These are phyloP conservation scores for Emergomyces orientalis DNA, from an alignment of 2,329 filamentous ascomycete genomes.

Conservation along the genomic window DNA sequence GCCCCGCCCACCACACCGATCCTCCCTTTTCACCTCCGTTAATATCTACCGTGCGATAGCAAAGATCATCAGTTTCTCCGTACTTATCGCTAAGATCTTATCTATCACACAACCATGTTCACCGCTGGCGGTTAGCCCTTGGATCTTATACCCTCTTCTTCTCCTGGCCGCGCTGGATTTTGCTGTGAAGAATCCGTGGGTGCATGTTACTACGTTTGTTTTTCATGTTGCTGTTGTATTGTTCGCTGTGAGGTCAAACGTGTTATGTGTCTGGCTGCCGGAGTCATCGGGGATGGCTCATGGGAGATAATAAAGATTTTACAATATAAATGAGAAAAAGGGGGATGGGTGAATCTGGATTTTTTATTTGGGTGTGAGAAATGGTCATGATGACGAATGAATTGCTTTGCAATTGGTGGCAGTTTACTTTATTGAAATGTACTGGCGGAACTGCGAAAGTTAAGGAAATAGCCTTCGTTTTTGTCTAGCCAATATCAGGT, in stretches of 20 bases:
- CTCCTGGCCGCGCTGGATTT: slow-evolving; percentile 59
- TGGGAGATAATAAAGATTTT: not conserved
- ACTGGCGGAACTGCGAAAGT: not conserved
- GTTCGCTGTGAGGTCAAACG: slow-evolving; percentile 30
- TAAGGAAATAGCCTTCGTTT: not conserved
- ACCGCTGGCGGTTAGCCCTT: slow-evolving; percentile 58
- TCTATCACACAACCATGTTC: slow-evolving; percentile 60
- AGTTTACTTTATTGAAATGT: not conserved
- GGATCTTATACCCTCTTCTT: slow-evolving; percentile 58
- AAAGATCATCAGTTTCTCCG: slow-evolving; percentile 42
- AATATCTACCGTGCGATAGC: slow-evolving; percentile 23
- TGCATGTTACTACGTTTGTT: slow-evolving; percentile 35
- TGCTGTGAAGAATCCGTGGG: slow-evolving; percentile 25
- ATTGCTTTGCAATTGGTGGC: not conserved
- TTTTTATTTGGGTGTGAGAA: not conserved
- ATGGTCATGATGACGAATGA: not conserved
- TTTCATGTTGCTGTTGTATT: slow-evolving; percentile 41
- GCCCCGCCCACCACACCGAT: slow-evolving; percentile 27
- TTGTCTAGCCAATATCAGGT: not conserved
- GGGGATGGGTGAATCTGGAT: not conserved
- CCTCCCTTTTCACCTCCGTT: slow-evolving; percentile 18
- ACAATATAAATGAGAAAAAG: not conserved
- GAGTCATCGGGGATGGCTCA: not conserved
- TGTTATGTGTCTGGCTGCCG: slow-evolving; percentile 23
- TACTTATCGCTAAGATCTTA: slow-evolving; percentile 62